These are phyloP conservation scores for Candida dajiaensis DNA, from an alignment of 805 yeast genomes.

Conservation along the genomic window DNA sequence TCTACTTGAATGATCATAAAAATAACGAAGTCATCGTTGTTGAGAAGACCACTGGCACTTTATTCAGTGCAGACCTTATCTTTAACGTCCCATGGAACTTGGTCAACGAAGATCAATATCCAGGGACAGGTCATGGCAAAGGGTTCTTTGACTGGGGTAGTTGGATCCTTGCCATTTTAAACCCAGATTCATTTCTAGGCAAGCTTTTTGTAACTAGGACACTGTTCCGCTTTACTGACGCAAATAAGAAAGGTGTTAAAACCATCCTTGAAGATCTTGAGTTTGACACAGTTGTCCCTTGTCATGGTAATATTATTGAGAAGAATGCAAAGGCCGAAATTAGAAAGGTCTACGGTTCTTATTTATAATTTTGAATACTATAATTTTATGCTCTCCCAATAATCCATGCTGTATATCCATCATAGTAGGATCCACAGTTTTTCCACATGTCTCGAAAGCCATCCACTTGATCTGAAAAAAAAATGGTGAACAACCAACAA, in stretches of 20 bases:
- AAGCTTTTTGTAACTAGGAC: slow-evolving; percentile 23
- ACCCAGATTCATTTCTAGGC: slow-evolving; percentile 37
- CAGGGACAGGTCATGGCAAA: slow-evolving; percentile 41
- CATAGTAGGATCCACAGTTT: no score
- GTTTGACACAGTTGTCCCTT: slow-evolving; percentile 43
- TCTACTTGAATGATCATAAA: slow-evolving; percentile 47
- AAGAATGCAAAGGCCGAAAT: slow-evolving; percentile 26
- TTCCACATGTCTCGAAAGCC: not conserved
- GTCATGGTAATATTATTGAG: slow-evolving; percentile 57
- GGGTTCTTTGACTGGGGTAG: slow-evolving; percentile 26
- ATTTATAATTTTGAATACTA: no score
- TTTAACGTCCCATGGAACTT: slow-evolving; percentile 49
- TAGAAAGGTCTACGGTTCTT: not conserved
- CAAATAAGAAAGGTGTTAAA: slow-evolving; percentile 13
- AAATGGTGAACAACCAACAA: no score
- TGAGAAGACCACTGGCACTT: slow-evolving; percentile 40
- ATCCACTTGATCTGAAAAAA: no score
- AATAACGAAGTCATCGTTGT: slow-evolving; percentile 54
- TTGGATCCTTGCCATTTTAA: slow-evolving; percentile 26
- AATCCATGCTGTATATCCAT: no score
- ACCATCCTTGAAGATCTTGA: slow-evolving; percentile 31
- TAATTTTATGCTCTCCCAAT: no score
- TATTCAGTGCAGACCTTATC: slow-evolving; percentile 56
- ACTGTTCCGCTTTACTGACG: slow-evolving; percentile 15
- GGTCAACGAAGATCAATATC: slow-evolving; percentile 46